Percentiles rank a stretch among this genome's conserved stretches.
These are phyloP conservation scores for Ophiostoma himal-ulmi DNA, from an alignment of 2,329 filamentous ascomycete species.

Conservation along the genomic window DNA sequence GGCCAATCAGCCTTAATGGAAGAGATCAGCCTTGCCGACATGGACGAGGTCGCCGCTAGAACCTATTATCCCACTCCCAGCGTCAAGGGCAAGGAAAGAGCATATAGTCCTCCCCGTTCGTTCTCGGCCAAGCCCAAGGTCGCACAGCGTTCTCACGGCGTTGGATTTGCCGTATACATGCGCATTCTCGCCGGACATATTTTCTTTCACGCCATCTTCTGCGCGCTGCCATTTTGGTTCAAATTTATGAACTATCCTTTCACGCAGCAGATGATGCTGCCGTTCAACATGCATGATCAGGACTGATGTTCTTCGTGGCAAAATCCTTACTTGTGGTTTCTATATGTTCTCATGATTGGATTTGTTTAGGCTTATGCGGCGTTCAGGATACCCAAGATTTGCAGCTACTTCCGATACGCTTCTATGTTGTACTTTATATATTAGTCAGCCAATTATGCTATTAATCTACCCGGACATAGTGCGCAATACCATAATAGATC, in stretches of 20 bases:
- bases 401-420: background rate
- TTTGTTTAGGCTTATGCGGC: background rate
- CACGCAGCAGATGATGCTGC: background rate
- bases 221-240: background rate
- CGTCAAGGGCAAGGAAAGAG: background rate
- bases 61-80: background rate
- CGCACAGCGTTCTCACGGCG: background rate
- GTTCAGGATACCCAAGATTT: too few relatives aligned
- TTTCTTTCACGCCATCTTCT: background rate
- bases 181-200: background rate
- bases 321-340: background rate
- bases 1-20: background rate
- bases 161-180: background rate
- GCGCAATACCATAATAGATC: background rate
- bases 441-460: background rate
- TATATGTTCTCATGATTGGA: background rate
- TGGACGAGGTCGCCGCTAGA: background rate
- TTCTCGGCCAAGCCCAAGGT: background rate
- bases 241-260: background rate
- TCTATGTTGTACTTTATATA: background rate
- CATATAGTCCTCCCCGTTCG: background rate
- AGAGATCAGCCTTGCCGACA: background rate
- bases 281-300: conserved; percentile 10
- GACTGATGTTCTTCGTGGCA: background rate
- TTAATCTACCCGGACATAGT: background rate